Percentiles rank a stretch among this genome's conserved stretches.
These are phyloP conservation scores for Hordeum vulgare DNA, from an alignment of 176 grass and related monocot species.

Conservation along the genomic window MorexV3_pseudomolecules_assembly NC_058524.1:204184000-204184499, in stretches of 20 bases:
- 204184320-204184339: background rate
- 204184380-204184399: background rate
- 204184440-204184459: background rate
- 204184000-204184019: constrained; percentile 12
- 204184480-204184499: background rate
- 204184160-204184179: constrained; percentile 58
- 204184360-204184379: background rate
- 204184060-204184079: constrained; percentile 96
- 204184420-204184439: background rate
- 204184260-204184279: constrained; percentile 48
- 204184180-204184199: constrained; percentile 75
- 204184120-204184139: constrained; percentile 55
- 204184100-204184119: constrained; percentile 79
- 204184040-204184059: constrained; percentile 92
- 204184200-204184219: constrained; percentile 87
- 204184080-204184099: constrained; percentile 92
- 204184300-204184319: background rate
- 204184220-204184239: constrained; percentile 92
- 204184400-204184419: background rate
- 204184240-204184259: constrained; percentile 74
- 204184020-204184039: constrained; percentile 88
- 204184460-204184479: background rate
- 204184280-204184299: constrained; percentile 19
- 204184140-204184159: constrained; percentile 83
- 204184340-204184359: background rate